phyloP scores from a whole-genome alignment of 2,329 filamentous ascomycete genomes.

The Penicillium sp. region DNA sequence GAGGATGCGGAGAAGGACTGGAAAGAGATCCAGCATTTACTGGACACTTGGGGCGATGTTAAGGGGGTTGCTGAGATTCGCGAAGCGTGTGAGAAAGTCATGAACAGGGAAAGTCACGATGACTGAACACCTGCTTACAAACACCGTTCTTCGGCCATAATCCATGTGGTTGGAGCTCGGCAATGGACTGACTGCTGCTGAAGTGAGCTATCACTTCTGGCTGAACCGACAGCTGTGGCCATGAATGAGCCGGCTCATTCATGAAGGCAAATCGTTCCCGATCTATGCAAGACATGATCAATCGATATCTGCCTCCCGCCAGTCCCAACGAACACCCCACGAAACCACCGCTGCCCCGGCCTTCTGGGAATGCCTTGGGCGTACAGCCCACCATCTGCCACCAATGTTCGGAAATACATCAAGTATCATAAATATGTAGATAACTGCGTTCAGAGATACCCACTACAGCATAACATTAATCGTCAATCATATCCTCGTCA shows the following conservation, averaged over 20 bases:
- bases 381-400: not conserved
- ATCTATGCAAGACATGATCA: not conserved
- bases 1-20: slow-evolving; percentile 47
- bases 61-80: slow-evolving; percentile 45
- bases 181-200: not conserved
- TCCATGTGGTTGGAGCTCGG: not conserved
- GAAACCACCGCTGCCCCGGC: not conserved
- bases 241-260: slow-evolving; percentile 4
- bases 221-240: not conserved
- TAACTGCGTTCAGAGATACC: slow-evolving; percentile 14
- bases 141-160: not conserved
- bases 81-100: slow-evolving; percentile 41
- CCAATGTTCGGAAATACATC: not conserved
- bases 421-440: slow-evolving; percentile 3
- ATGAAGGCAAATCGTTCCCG: not conserved
- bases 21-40: slow-evolving; percentile 39
- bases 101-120: slow-evolving; percentile 29
- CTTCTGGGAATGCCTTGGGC: not conserved
- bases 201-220: not conserved
- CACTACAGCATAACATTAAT: slow-evolving; percentile 7
- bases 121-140: slow-evolving; percentile 21
- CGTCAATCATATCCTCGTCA: slow-evolving; percentile 9
- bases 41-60: slow-evolving; percentile 46
- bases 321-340: not conserved
- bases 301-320: not conserved